Evolutionary conservation across 1,284 basidiomycete genomes (phyloP), one percentile per base, ranked within the genome.

Genomic region (Fomes fomentarius): DNA sequence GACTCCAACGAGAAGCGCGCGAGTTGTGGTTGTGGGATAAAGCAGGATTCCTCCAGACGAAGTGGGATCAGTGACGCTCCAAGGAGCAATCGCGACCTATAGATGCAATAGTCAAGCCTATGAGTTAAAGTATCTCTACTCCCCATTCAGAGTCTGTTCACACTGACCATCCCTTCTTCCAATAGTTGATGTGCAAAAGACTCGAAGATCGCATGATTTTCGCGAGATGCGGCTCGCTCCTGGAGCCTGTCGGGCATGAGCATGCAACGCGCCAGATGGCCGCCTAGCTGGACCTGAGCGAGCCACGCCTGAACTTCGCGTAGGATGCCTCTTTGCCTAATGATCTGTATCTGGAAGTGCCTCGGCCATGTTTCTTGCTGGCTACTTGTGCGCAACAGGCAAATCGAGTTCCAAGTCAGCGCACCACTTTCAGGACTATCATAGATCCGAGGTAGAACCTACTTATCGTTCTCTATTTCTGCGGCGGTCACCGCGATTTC

Each of bases 401-500:
- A 44, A 38, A 50, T 56, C n/a, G n/a, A n/a, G n/a, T n/a, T n/a
- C n/a, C n/a, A 25, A 59, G 57, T 41, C 48, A 12, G 24, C 1
- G 24, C 39, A 30, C 28, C 12, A 30, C 6, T 12, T n/a, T n/a
- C 7, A 12, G 12, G 44, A 40, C 31, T 41, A n/a, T 24, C 19
- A 6, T n/a, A 21, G 25, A 44, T 47, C 49, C 47, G 40, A 47
- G 44, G 37, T 40, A 38, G 31, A 22, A 76, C 80, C 67, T 75
- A 87, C 85, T 78, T 84, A 63, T 85, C 80, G 33, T 84, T 83
- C 64, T 85, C 83, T 33, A 82, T 84, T 71, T 86, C 84, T 38
- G 84, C 82, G 34, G 82, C 83, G 17, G 81, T 82, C 59, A 84
- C 81, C 48, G 71, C 74, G 44, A 86, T 74, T 53, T 80, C 77